Evolutionary conservation across 2,329 filamentous ascomycete genomes (phyloP).

Genomic region (Phyllosticta citrichinensis): DNA sequence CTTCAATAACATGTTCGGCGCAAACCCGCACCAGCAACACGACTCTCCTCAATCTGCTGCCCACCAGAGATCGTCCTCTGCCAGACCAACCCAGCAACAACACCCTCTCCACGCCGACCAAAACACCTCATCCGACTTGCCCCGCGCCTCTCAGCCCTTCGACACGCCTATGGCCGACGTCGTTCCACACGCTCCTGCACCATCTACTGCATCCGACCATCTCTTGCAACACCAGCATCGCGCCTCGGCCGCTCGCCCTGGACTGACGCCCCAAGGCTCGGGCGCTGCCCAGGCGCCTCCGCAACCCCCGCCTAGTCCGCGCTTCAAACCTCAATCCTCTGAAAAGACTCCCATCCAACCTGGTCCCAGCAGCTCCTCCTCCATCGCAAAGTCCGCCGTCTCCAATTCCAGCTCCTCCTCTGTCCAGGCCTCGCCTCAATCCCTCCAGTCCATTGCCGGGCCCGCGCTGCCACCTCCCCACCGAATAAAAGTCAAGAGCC

Average conservation of each 20-base stretch:
- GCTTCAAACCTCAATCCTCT: slow-evolving; percentile 25
- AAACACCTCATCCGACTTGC: slow-evolving; percentile 10
- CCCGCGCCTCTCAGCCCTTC: slow-evolving; percentile 17
- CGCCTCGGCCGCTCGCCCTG: neutral
- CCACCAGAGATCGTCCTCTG: slow-evolving; percentile 22
- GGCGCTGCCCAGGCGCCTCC: slow-evolving; percentile 15
- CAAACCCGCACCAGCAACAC: slow-evolving; percentile 32
- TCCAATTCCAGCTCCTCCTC: slow-evolving; percentile 20
- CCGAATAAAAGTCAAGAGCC: slow-evolving; percentile 73
- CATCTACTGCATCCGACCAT: slow-evolving; percentile 12
- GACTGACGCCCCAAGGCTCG: slow-evolving; percentile 13
- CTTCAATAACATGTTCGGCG: slow-evolving; percentile 58
- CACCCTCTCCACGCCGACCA: neutral
- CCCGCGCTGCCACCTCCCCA: slow-evolving; percentile 28
- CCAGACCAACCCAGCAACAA: slow-evolving; percentile 22
- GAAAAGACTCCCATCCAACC: slow-evolving; percentile 21
- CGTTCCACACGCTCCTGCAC: slow-evolving; percentile 19
- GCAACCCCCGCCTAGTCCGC: slow-evolving; percentile 24
- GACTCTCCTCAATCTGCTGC: slow-evolving; percentile 22
- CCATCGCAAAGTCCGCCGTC: slow-evolving; percentile 13
- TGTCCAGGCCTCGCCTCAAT: slow-evolving; percentile 20
- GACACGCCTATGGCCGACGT: slow-evolving; percentile 32
- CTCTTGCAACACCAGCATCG: neutral
- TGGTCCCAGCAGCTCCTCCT: slow-evolving; percentile 12
- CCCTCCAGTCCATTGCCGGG: slow-evolving; percentile 20